phyloP scores from a whole-genome alignment of 768 basidiomycete species.

The Tricholoma furcatifolium region DNA sequence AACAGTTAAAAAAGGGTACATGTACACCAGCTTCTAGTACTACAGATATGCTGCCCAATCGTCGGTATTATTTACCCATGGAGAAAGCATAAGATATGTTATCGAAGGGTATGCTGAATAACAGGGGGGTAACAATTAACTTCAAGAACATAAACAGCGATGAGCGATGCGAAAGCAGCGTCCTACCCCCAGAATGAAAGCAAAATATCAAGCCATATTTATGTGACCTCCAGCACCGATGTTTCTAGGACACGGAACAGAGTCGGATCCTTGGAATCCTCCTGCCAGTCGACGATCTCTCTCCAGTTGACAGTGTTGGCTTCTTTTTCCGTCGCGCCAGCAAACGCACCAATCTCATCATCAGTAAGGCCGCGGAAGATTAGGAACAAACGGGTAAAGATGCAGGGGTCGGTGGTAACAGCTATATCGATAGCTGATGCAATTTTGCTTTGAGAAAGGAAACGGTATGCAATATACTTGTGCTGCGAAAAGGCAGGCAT shows the following conservation, averaged over 20 bases:
- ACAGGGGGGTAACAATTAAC: slow-evolving; percentile 4
- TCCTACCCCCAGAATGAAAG: background rate
- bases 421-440: slow-evolving; percentile 87
- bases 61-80: slow-evolving; percentile 2
- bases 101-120: slow-evolving; percentile 9
- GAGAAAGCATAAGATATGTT: slow-evolving; percentile 4
- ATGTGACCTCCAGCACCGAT: slow-evolving; percentile 72
- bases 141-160: slow-evolving; percentile 4
- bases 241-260: slow-evolving; percentile 81
- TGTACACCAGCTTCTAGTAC: slow-evolving; percentile 6
- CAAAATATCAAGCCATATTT: slow-evolving; percentile 4
- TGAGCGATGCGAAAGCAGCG: background rate
- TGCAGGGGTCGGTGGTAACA: slow-evolving; percentile 76
- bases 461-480: slow-evolving; percentile 90
- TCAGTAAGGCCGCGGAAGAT: slow-evolving; percentile 83
- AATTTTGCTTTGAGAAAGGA: slow-evolving; percentile 74
- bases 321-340: slow-evolving; percentile 83
- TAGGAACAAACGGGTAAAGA: slow-evolving; percentile 83
- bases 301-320: slow-evolving; percentile 82
- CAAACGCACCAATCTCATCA: slow-evolving; percentile 74
- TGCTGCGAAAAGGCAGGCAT: slow-evolving; percentile 70
- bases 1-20: slow-evolving; percentile 1
- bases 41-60: slow-evolving; percentile 11
- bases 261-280: slow-evolving; percentile 71
- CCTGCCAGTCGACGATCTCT: slow-evolving; percentile 77